Evolutionary conservation across 306 rosid genomes (phyloP).

Genomic region (Cicer chorassanicum): DNA sequence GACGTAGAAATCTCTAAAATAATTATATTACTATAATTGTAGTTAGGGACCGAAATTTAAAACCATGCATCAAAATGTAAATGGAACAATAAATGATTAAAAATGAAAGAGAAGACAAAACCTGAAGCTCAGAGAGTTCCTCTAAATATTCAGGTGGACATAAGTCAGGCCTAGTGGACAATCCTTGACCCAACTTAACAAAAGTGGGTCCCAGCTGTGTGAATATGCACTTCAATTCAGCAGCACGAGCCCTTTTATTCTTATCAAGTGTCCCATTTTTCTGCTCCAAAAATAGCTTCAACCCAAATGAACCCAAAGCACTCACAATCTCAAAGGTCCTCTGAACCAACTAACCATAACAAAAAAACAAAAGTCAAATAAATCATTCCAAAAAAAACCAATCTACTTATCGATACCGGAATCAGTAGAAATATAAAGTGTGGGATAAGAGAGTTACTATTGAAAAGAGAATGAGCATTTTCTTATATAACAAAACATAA

Average conservation of each 20-base stretch:
- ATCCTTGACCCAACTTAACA: slow-evolving; percentile 87
- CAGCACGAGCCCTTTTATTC: slow-evolving; percentile 67
- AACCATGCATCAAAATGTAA: neutral
- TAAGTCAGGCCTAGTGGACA: slow-evolving; percentile 90
- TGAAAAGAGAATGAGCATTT: too few species aligned
- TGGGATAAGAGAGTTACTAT: too few species aligned
- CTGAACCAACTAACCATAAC: slow-evolving; percentile 53
- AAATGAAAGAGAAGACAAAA: slow-evolving; percentile 41
- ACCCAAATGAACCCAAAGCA: slow-evolving; percentile 69
- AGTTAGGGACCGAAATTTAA: too few species aligned
- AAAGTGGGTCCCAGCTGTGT: slow-evolving; percentile 85
- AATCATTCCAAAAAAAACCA: slow-evolving; percentile 2
- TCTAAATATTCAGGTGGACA: slow-evolving; percentile 89
- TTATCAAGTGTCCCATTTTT: slow-evolving; percentile 62
- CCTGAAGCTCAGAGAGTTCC: slow-evolving; percentile 91
- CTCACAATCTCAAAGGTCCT: slow-evolving; percentile 71
- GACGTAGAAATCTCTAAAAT: too few species aligned
- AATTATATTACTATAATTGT: too few species aligned
- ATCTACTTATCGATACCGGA: neutral
- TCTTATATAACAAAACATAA: too few species aligned
- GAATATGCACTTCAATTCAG: slow-evolving; percentile 66
- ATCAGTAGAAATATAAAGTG: too few species aligned
- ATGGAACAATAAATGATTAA: neutral
- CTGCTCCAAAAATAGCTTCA: slow-evolving; percentile 68
- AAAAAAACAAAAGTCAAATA: slow-evolving; percentile 5